Base-by-base conservation (phyloP, 73 alveolate species). In the Stentor coeruleus region DNA sequence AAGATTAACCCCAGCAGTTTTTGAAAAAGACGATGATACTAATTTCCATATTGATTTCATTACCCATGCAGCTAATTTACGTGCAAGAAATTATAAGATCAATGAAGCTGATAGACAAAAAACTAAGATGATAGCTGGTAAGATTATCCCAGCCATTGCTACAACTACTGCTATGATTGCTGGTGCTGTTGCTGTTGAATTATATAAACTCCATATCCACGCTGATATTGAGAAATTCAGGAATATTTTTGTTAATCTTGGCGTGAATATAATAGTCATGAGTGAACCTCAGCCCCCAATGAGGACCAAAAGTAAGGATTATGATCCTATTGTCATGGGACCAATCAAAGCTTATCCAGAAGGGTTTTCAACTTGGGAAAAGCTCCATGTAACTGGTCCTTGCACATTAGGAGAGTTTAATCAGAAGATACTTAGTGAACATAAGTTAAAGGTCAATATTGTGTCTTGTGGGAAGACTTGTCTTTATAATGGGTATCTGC, bases 131-230 rank as follows among this genome's bases (percentile, higher is more conserved):
- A 97, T 97, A 72, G 99, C 99, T 6, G 99, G 99, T 3, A 95
- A 96, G 87, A 97, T 97, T 72, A 91, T 97, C 35, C 99, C 99
- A 3, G 99, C 99, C n/a, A 92, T 97, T 41, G 98, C 99, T 2
- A 92, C 95, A 77, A 92, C 99, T 2, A 97, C 95, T 85, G 98
- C 97, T 35, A 85, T 97, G 26, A 96, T 94, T n/a, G 98, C 99
- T 84, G 94, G 97, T 0, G 84, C 90, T 2, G 93, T 93, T 83
- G 98, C 92, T 3, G 33, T 89, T 20, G 99, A 95, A 87, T n/a
- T n/a, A n/a, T n/a, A n/a, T n/a, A n/a, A n/a, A n/a, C n/a, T n/a
- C n/a, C n/a, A n/a, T n/a, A n/a, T n/a, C n/a, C n/a, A n/a, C n/a
- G 49, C n/a, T 33, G 20, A 28, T 33, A 30, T 2, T 3, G 91